Base-by-base conservation (phyloP, 495 filamentous ascomycete species). In the Collariella sp. region DNA sequence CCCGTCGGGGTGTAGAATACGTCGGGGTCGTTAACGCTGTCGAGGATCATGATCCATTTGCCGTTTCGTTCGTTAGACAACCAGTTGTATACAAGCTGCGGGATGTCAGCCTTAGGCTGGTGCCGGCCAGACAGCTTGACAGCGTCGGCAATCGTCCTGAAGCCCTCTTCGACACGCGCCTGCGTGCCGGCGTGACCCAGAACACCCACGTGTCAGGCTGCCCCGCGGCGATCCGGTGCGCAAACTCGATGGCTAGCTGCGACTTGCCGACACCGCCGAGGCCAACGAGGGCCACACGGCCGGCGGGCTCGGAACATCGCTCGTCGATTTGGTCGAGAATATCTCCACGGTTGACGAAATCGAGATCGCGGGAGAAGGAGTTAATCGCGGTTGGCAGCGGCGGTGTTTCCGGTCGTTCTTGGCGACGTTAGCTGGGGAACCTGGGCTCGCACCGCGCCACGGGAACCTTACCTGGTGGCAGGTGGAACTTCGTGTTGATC, bases 21-120 rank as follows among this genome's bases (percentile, higher is more conserved):
- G 20, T 67, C 54, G 38, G 22, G 22, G 58, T 72, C 64, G 52
- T 79, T 74, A 24, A 66, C 68, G 53, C 76, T 79, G 54, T n/a
- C n/a, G n/a, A n/a, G n/a, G n/a, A n/a, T n/a, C n/a, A n/a, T n/a
- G n/a, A n/a, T n/a, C n/a, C n/a, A 76, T 39, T 26, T 44, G 38
- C 62, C 64, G 45, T 68, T 70, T 57, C 60, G 58, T 43, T 63
- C 54, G 47, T 72, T 70, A 5, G 62, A 53, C 31, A 79, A 64
- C 69, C 70, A 76, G 51, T 61, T 50, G 48, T 50, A 59, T 11
- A 77, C 67, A n/a, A 72, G 56, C 47, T 62, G 51, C 9, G 68
- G 59, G 18, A 67, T 62, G 42, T 79, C 56, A 29, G 62, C 56
- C 5, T 67, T 66, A 1, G 64, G 67, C 34, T 75, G 57, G 20